phyloP scores from a whole-genome alignment of 805 yeast genomes.

The Cyberlindnera xylosilytica region DNA sequence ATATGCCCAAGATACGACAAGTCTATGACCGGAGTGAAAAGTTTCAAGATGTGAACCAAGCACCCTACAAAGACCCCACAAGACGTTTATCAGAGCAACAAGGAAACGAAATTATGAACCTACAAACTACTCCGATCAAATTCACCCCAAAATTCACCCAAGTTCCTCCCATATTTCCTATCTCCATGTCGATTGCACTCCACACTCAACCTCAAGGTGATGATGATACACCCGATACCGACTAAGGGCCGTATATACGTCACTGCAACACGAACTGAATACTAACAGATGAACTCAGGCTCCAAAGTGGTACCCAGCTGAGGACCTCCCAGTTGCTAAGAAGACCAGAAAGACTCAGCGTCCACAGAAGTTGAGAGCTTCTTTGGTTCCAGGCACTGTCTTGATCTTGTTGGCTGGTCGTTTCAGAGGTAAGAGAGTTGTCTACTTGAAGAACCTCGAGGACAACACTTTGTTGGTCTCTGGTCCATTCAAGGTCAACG shows the following conservation, averaged over 20 bases:
- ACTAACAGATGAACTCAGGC: constrained; percentile 34
- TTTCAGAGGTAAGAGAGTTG: constrained; percentile 99
- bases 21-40: constrained; percentile 8
- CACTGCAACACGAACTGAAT: not conserved
- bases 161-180: not conserved
- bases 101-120: not conserved
- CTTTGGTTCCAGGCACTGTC: constrained; percentile 97
- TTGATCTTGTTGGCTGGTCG: constrained; percentile 97
- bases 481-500: constrained; percentile 99
- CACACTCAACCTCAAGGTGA: not conserved
- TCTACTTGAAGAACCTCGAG: constrained; percentile 92
- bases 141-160: not conserved
- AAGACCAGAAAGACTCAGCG: constrained; percentile 86
- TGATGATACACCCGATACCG: not conserved
- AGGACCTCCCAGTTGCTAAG: constrained; percentile 84
- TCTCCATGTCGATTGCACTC: constrained; percentile 3
- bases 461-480: constrained; percentile 96
- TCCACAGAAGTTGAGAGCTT: constrained; percentile 93
- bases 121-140: not conserved
- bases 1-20: not conserved
- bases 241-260: not conserved
- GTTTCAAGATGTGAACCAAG: constrained; percentile 7
- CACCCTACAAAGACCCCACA: not conserved
- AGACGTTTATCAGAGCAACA: not conserved
- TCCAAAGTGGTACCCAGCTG: constrained; percentile 93